Evolutionary conservation across 2,329 filamentous ascomycete genomes (phyloP).

Genomic region (Sporothrix pallida): DNA sequence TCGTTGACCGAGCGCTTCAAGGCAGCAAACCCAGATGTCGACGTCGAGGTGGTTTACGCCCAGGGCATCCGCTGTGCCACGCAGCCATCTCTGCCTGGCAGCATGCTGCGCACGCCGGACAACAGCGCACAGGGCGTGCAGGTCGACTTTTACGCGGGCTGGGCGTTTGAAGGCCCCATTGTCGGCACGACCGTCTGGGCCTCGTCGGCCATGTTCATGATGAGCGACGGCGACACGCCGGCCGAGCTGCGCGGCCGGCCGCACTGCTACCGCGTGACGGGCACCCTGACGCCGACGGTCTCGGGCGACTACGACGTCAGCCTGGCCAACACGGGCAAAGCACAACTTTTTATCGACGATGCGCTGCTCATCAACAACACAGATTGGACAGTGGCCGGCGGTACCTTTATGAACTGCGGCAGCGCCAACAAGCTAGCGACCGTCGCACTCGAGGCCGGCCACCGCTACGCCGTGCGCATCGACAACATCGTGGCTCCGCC

Average conservation of each 20-base stretch:
- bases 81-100: conserved; percentile 35
- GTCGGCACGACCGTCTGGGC: conserved; percentile 34
- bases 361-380: conserved; percentile 53
- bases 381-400: conserved; percentile 52
- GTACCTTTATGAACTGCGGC: conserved; percentile 39
- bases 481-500: conserved; percentile 39
- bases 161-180: conserved; percentile 34
- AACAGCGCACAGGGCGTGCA: conserved; percentile 29
- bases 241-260: conserved; percentile 38
- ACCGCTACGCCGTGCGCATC: conserved; percentile 34
- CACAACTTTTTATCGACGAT: conserved; percentile 45
- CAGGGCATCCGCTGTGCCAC: conserved; percentile 32
- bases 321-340: conserved; percentile 37
- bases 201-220: conserved; percentile 37
- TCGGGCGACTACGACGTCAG: conserved; percentile 43
- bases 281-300: conserved; percentile 40
- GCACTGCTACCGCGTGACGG: conserved; percentile 43
- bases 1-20: conserved; percentile 28
- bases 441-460: conserved; percentile 32
- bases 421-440: conserved; percentile 34
- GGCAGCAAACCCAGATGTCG: conserved; percentile 20
- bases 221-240: conserved; percentile 39
- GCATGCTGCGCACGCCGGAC: conserved; percentile 21
- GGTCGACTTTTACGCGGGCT: conserved; percentile 38
- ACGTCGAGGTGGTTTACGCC: conserved; percentile 33